Base-by-base conservation (phyloP, 129 eudicot species). In the Lonicera japonica region DNA sequence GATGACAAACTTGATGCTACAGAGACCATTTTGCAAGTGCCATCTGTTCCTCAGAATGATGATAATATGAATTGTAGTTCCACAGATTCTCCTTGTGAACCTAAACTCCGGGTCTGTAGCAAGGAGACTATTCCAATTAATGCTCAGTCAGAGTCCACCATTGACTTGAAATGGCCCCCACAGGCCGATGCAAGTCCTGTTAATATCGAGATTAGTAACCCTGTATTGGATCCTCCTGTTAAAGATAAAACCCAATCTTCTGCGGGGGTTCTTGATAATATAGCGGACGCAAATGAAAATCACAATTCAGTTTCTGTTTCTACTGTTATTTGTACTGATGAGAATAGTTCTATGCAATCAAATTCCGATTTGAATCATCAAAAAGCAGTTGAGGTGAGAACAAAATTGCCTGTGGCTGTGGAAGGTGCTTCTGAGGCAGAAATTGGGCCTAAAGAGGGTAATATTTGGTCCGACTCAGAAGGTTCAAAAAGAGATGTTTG, bases 111-210 rank as follows among this genome's bases (percentile, higher is more conserved):
- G n/a, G 8, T 5, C 21, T 8, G 20, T 39, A 55, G 5, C 45
- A 58, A 60, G 41, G 80, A 65, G 73, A 67, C 73, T 52, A 24
- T 14, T 51, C 25, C 67, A 24, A 29, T 55, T 65, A 41, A 69
- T 60, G 64, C 66, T 67, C 53, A 34, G n/a, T 39, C 25, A 21
- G 79, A 76, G 18, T 41, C 65, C 10, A 0, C 67, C 21, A 24
- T 39, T 45, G 48, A 38, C 4, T 45, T 63, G 21, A 71, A 47
- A 25, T 41, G 54, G 24, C 48, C n/a, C 21, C 19, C 60, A 29
- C 62, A 56, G 29, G 29, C 54, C 20, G 56, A 41, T 64, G 38
- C 29, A 68, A 23, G 1, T 56, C 52, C 25, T 10, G 46, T 13
- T 23, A 51, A 17, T 48, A 19, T 2, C 29, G 70, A 38, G 34